Percentiles rank a stretch among this genome's conserved stretches.
Evolutionary conservation across 2,329 filamentous ascomycete species (phyloP).

Genomic region (Aureobasidium sp.): DNA sequence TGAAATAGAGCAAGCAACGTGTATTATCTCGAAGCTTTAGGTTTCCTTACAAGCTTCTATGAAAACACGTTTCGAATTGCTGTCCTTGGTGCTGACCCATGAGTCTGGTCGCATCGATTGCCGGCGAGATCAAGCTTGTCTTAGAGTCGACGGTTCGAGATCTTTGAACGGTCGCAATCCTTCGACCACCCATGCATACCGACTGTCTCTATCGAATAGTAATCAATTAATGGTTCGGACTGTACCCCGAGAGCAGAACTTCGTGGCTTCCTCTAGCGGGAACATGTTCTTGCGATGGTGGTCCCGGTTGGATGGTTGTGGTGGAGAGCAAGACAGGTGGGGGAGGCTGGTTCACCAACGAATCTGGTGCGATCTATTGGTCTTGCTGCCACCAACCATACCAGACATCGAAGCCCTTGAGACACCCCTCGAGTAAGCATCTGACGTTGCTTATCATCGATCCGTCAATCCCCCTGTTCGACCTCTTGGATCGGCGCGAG

Average conservation of each 20-base stretch:
- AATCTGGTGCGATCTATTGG: background rate
- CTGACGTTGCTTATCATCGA: background rate
- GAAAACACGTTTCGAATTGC: too few relatives aligned
- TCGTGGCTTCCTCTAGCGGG: background rate
- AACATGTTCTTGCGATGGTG: background rate
- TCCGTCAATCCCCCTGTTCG: background rate
- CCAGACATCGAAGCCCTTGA: background rate
- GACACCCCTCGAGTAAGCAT: background rate
- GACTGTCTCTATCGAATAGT: constrained; percentile 5
- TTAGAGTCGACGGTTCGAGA: background rate
- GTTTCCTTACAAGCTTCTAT: background rate
- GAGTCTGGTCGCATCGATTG: background rate
- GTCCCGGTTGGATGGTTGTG: background rate
- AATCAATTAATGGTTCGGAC: background rate
- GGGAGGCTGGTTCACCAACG: background rate
- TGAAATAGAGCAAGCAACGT: background rate
- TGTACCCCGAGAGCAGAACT: background rate
- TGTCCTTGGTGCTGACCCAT: background rate
- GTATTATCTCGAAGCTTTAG: background rate
- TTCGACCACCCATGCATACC: background rate
- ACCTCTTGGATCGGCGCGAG: background rate
- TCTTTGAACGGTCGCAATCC: background rate
- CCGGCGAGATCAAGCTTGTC: constrained; percentile 2
- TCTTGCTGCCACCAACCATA: background rate
- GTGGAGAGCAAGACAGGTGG: background rate